These are phyloP conservation scores for Cyclostephanos invisitatus DNA, from an alignment of 108 stramenopile genomes.

Conservation along the genomic window DNA sequence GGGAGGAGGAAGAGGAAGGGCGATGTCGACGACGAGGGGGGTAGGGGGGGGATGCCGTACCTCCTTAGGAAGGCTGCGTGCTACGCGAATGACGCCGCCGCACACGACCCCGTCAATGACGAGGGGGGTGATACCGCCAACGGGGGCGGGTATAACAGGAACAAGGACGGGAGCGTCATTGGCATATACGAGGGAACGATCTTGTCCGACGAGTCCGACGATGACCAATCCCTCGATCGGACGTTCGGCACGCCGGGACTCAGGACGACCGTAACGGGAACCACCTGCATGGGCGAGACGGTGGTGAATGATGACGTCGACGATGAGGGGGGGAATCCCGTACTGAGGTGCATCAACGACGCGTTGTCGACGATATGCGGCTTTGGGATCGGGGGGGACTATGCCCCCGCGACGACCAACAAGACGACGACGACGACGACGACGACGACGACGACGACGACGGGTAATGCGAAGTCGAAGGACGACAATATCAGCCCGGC, in stretches of 20 bases:
- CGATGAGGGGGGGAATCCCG: background rate
- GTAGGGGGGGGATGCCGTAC: background rate
- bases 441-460: slow-evolving; percentile 7
- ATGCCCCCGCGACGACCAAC: background rate
- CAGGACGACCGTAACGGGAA: background rate
- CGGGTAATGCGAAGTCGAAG: background rate
- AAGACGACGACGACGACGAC: background rate
- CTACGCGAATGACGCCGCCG: slow-evolving; percentile 25
- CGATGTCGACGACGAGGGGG: too few relatives aligned
- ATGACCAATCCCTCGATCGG: background rate
- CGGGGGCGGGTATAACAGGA: background rate
- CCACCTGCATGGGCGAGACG: background rate
- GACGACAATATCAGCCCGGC: background rate
- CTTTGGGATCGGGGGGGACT: background rate
- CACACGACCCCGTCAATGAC: background rate
- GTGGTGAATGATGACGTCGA: slow-evolving; percentile 8
- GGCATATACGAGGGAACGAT: background rate
- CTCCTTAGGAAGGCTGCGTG: slow-evolving; percentile 32
- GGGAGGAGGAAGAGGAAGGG: background rate
- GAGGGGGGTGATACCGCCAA: background rate
- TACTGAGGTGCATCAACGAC: slow-evolving; percentile 28
- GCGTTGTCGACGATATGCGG: slow-evolving; percentile 32
- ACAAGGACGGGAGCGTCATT: background rate
- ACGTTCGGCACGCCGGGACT: background rate
- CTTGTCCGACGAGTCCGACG: background rate